A percentile compares a stretch with the other conserved stretches of the same genome.
Conservation (phyloP, 2,329 filamentous ascomycete species). For the Biscogniauxia marginata region DNA sequence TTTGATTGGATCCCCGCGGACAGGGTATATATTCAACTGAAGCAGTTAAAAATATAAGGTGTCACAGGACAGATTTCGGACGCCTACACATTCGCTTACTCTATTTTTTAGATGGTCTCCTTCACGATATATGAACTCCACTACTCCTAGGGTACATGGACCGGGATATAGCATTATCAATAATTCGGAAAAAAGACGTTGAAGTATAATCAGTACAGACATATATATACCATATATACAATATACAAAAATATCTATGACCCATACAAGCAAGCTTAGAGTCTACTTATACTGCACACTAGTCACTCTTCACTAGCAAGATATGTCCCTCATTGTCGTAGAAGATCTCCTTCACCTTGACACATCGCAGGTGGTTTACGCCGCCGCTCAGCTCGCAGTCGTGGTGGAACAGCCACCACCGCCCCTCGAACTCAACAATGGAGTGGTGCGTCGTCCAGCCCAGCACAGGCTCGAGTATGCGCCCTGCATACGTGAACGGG, state of each 20-base stretch:
- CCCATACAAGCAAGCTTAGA: neutral
- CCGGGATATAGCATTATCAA: neutral
- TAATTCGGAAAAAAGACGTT: neutral
- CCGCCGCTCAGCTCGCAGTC: constrained; percentile 68
- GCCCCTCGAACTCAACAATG: constrained; percentile 69
- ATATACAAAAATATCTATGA: neutral
- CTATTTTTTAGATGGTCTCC: neutral
- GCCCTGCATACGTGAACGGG: constrained; percentile 70
- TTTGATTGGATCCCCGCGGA: neutral
- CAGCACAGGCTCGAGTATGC: constrained; percentile 71
- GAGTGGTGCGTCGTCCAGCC: constrained; percentile 84
- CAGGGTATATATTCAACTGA: neutral
- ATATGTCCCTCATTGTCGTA: constrained; percentile 68
- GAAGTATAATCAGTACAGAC: neutral
- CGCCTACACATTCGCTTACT: neutral
- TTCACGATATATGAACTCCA: neutral
- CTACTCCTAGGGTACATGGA: neutral
- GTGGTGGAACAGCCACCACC: constrained; percentile 76
- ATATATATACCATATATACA: neutral
- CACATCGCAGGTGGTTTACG: constrained; percentile 68
- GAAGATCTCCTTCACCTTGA: constrained; percentile 73
- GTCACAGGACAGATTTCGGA: neutral
- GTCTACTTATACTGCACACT: neutral
- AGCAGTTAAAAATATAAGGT: neutral
- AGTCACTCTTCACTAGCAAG: constrained; percentile 36